A percentile compares a stretch with the other conserved stretches of the same genome.
phyloP scores from a whole-genome alignment of 805 yeast genomes.

The Yarrowia sp. region DNA sequence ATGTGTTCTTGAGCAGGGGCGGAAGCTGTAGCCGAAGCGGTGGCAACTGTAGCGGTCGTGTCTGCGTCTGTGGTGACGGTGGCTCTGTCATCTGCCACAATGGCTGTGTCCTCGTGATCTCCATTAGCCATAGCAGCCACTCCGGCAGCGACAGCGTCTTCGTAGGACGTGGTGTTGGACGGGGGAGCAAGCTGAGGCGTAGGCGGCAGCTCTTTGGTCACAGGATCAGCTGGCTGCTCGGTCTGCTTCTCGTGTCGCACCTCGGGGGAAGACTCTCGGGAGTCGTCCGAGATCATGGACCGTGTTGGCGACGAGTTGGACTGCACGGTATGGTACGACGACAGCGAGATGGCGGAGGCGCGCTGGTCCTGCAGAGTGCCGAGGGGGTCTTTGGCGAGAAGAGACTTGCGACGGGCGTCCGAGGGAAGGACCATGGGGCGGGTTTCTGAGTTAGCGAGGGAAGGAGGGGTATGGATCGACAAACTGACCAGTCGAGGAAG shows the following conservation, averaged over 20 bases:
- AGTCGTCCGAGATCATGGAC: constrained; percentile 17
- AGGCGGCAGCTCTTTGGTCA: too few species aligned
- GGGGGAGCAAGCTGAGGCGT: not conserved
- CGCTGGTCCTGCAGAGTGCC: constrained; percentile 29
- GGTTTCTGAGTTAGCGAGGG: too few species aligned
- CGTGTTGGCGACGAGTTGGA: constrained; percentile 16
- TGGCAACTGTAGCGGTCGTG: too few species aligned
- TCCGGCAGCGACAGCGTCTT: constrained; percentile 18
- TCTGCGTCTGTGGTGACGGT: too few species aligned
- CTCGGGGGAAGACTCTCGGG: constrained; percentile 9
- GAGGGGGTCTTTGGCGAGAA: constrained; percentile 17
- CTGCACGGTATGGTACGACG: constrained; percentile 30
- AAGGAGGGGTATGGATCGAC: too few species aligned
- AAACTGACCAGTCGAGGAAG: too few species aligned
- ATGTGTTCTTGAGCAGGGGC: not conserved
- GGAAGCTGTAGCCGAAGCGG: not conserved
- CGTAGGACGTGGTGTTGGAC: not conserved
- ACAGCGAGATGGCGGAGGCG: constrained; percentile 29
- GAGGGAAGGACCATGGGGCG: constrained; percentile 36
- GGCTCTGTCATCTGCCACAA: too few species aligned
- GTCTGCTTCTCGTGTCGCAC: not conserved
- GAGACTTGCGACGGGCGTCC: constrained; percentile 36
- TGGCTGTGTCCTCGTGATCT: too few species aligned
- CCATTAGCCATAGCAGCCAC: not conserved
- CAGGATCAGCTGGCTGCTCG: too few species aligned